Conservation (phyloP, 148 eudicot species). For the Mesembryanthemum crystallinum region DNA sequence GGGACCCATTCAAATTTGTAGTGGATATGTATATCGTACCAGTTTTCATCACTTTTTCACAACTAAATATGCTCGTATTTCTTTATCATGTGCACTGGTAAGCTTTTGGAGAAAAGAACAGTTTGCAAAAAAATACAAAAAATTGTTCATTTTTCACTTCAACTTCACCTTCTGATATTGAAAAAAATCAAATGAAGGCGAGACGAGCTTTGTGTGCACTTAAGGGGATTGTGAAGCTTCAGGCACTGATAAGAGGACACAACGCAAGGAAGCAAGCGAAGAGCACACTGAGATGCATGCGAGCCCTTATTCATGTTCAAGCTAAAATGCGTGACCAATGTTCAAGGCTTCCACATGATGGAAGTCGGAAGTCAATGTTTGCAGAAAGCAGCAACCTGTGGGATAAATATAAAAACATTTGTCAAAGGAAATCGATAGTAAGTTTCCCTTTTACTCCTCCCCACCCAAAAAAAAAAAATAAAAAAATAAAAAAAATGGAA, state of each 20-base stretch:
- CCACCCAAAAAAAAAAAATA: no score
- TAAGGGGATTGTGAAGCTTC: constrained; percentile 86
- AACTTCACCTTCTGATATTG: not conserved
- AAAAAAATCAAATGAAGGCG: constrained; percentile 46
- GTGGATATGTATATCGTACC: no score
- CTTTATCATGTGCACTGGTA: no score
- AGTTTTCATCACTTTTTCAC: no score
- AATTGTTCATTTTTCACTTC: not conserved
- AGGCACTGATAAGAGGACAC: constrained; percentile 84
- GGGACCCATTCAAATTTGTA: no score
- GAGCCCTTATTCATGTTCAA: constrained; percentile 69
- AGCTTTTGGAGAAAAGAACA: no score
- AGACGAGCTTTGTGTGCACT: constrained; percentile 75
- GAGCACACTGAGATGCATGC: constrained; percentile 70
- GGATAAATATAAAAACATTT: constrained; percentile 58
- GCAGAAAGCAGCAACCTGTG: constrained; percentile 58
- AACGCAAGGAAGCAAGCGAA: constrained; percentile 73
- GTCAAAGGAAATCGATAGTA: constrained; percentile 58
- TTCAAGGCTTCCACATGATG: constrained; percentile 55
- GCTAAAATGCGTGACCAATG: constrained; percentile 50
- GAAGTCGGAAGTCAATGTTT: constrained; percentile 64
- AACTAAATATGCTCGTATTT: no score
- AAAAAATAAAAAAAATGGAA: no score
- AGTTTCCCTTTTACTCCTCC: not conserved
- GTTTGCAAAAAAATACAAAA: no score